Percentiles rank a stretch among this genome's conserved stretches.
Conservation (phyloP, 1,139 yeast species). For the Yamadazyma membranifaciens region DNA sequence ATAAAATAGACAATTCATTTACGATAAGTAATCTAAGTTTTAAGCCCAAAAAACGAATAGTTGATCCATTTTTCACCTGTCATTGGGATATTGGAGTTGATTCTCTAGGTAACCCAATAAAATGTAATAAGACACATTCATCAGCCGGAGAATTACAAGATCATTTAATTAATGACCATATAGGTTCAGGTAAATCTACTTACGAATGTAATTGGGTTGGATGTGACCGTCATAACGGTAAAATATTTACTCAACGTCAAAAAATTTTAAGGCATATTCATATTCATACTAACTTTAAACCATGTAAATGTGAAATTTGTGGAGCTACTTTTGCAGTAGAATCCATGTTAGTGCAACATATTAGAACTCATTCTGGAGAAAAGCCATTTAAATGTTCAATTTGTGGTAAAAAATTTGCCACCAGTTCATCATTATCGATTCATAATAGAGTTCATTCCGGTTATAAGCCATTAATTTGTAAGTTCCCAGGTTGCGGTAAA, state of each 20-base stretch:
- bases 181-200: conserved; percentile 68
- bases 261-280: conserved; percentile 83
- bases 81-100: conserved; percentile 44
- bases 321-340: conserved; percentile 69
- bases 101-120: conserved; percentile 27
- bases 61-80: conserved; percentile 35
- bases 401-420: conserved; percentile 53
- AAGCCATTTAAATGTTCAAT: conserved; percentile 49
- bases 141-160: conserved; percentile 62
- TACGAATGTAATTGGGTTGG: conserved; percentile 78
- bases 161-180: conserved; percentile 66
- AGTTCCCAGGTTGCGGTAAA: conserved; percentile 77
- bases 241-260: conserved; percentile 77
- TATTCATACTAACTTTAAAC: conserved; percentile 82
- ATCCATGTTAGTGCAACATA: conserved; percentile 67
- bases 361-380: conserved; percentile 86
- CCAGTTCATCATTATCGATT: conserved; percentile 53
- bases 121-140: conserved; percentile 51
- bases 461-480: conserved; percentile 78
- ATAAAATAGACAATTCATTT: conserved; percentile 1
- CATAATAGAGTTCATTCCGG: conserved; percentile 58
- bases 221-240: conserved; percentile 63
- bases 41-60: conserved; percentile 20
- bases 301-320: conserved; percentile 68
- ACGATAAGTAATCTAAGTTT: conserved; percentile 36